phyloP scores from a whole-genome alignment of 441 rosid species.

The Caryocar brasiliense region DNA sequence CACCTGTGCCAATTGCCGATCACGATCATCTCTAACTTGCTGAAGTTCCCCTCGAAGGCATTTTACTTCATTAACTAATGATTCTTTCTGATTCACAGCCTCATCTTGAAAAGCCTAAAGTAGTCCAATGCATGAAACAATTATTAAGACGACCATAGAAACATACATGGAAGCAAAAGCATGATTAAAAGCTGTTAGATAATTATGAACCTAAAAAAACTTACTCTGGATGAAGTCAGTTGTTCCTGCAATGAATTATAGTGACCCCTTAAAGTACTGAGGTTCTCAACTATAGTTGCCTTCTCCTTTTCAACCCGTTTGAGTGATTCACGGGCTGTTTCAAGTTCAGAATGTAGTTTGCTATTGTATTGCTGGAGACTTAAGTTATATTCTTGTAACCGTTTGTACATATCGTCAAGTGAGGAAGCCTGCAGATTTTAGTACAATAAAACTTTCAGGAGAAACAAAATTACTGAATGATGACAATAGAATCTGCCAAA shows the following conservation, averaged over 20 bases:
- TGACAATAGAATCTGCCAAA: too few relatives aligned
- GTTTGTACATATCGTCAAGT: constrained; percentile 67
- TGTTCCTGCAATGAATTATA: constrained; percentile 79
- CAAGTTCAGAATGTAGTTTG: constrained; percentile 63
- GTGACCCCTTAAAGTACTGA: constrained; percentile 75
- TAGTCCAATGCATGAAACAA: background rate
- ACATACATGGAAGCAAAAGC: background rate
- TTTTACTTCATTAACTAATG: constrained; percentile 50
- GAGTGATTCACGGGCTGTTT: constrained; percentile 42
- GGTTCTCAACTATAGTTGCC: constrained; percentile 70
- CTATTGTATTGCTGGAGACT: constrained; percentile 75
- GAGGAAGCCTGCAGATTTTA: constrained; percentile 45
- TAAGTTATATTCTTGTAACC: constrained; percentile 77
- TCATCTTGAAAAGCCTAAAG: constrained; percentile 66
- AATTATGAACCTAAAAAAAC: constrained; percentile 1
- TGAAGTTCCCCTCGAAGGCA: constrained; percentile 73
- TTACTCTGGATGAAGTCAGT: constrained; percentile 59
- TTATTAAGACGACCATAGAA: background rate
- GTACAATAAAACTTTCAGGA: constrained; percentile 7
- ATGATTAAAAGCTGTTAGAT: background rate
- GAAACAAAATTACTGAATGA: too few relatives aligned
- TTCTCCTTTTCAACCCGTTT: constrained; percentile 75
- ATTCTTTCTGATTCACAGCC: constrained; percentile 59
- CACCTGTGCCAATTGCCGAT: constrained; percentile 49
- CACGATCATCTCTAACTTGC: constrained; percentile 86